Base-by-base conservation (phyloP, 805 yeast genomes). In the Blastobotrys mokoenaii region DNA sequence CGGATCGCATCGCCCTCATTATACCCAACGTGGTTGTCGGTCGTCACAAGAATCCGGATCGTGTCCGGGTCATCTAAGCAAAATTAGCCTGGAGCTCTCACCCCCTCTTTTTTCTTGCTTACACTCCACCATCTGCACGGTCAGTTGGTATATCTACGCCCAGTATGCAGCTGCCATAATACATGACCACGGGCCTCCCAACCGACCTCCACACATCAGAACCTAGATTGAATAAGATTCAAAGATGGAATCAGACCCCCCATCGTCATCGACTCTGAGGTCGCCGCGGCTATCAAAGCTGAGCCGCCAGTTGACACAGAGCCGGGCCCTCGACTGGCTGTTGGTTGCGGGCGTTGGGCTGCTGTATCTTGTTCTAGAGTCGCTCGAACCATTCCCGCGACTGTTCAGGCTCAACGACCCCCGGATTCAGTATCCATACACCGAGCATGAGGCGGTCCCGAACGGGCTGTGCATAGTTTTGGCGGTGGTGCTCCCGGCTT, bases 11-110 rank as follows among this genome's bases (percentile, higher is more conserved):
- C 97, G 33, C 75, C 76, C 60, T 93, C 98, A 48, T 79, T 79
- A 61, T 81, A 89, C 1, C 98, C 98, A 15, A 93, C 95, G 69
- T 93, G 98, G 60, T 93, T 93, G 59, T 93, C 98, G 1, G 97
- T 88, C 2, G 98, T 87, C 29, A 93, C 65, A 29, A 93, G 74
- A 15, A 93, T 75, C 18, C 84, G 68, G 14, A 89, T 76, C 0
- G 95, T 86, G 60, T 85, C 77, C 4, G 38, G 16, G 35, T 9
- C 14, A n/a, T 32, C 14, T 32, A 32, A 6, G 10, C 6, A 6
- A 6, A 5, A 8, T 22, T 22, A 22, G 27, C 27, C 27, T 8
- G 4, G 27, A 8, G 8, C 7, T 4, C 4, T 22, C 27, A 22
- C 8, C 27, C 27, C 7, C 4, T 4, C 27, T 22, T 22, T 4